A percentile compares a stretch with the other conserved stretches of the same genome.
Conservation (phyloP, 106 monocot species). For the Dendrobium huoshanense region DNA sequence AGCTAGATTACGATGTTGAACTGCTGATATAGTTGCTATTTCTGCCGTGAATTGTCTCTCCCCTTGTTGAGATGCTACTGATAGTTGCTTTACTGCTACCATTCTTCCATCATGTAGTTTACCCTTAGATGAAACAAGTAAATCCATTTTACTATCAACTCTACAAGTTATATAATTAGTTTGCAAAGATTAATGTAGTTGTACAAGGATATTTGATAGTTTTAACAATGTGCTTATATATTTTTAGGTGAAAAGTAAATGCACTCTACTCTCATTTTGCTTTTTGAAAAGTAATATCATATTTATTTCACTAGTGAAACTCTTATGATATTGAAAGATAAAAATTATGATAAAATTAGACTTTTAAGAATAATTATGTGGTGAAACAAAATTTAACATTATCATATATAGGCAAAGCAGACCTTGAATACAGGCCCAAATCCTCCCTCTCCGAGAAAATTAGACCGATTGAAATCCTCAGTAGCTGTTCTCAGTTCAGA, state of each 20-base stretch:
- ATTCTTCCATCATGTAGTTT: slow-evolving; percentile 66
- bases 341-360: not conserved
- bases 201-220: too few species aligned
- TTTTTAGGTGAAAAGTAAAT: too few species aligned
- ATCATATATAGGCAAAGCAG: not conserved
- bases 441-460: slow-evolving; percentile 74
- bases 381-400: not conserved
- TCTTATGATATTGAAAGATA: not conserved
- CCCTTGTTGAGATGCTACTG: slow-evolving; percentile 63
- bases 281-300: not conserved
- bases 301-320: not conserved
- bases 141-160: not conserved
- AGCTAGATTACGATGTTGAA: slow-evolving; percentile 85
- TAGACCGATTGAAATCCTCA: slow-evolving; percentile 43
- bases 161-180: too few species aligned
- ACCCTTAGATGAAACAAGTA: slow-evolving; percentile 40
- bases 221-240: too few species aligned
- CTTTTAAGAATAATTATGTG: not conserved
- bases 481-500: slow-evolving; percentile 51
- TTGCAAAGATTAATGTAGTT: too few species aligned
- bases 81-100: slow-evolving; percentile 84
- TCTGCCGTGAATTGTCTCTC: slow-evolving; percentile 78
- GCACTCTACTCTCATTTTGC: not conserved
- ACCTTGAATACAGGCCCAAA: slow-evolving; percentile 73
- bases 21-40: slow-evolving; percentile 78